Evolutionary conservation across 2,329 filamentous ascomycete genomes (phyloP).

Genomic region (Fusarium sp.): DNA sequence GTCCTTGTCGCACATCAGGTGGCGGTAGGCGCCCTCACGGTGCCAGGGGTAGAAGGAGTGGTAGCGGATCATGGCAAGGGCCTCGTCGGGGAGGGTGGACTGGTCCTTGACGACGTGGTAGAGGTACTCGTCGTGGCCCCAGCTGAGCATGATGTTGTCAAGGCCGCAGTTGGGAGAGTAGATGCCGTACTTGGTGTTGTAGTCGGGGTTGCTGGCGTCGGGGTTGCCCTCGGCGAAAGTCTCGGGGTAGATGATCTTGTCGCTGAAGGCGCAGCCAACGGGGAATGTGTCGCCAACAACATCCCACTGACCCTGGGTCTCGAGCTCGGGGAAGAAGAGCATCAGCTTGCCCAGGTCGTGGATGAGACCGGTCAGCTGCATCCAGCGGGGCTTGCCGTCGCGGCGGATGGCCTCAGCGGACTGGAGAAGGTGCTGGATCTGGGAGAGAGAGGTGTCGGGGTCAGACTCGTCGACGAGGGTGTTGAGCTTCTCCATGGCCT

Average conservation of each 20-base stretch:
- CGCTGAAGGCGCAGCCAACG: slow-evolving; percentile 80
- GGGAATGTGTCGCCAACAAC: slow-evolving; percentile 90
- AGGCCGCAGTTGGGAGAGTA: slow-evolving; percentile 83
- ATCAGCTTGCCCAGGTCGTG: slow-evolving; percentile 85
- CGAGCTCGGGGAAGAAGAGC: slow-evolving; percentile 75
- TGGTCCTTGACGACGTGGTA: slow-evolving; percentile 90
- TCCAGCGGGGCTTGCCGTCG: slow-evolving; percentile 85
- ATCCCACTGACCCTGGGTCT: slow-evolving; percentile 89
- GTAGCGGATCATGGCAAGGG: slow-evolving; percentile 92
- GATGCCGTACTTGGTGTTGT: slow-evolving; percentile 82
- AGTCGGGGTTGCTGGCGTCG: slow-evolving; percentile 77
- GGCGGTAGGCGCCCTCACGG: slow-evolving; percentile 79
- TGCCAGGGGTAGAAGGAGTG: slow-evolving; percentile 97
- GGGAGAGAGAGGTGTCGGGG: slow-evolving; percentile 86
- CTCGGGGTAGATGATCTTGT: slow-evolving; percentile 82
- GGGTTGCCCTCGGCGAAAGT: slow-evolving; percentile 80
- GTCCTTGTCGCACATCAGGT: slow-evolving; percentile 88
- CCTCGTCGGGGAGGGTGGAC: slow-evolving; percentile 81
- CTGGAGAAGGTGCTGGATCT: slow-evolving; percentile 92
- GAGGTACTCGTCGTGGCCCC: slow-evolving; percentile 90
- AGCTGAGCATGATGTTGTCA: slow-evolving; percentile 89
- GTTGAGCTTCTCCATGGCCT: slow-evolving; percentile 93
- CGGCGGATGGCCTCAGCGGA: slow-evolving; percentile 89
- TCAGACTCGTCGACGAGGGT: slow-evolving; percentile 91
- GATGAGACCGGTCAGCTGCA: slow-evolving; percentile 82